Base-by-base conservation (phyloP, 352 stramenopile genomes). In the Phytophthora niederhauseri region DNA sequence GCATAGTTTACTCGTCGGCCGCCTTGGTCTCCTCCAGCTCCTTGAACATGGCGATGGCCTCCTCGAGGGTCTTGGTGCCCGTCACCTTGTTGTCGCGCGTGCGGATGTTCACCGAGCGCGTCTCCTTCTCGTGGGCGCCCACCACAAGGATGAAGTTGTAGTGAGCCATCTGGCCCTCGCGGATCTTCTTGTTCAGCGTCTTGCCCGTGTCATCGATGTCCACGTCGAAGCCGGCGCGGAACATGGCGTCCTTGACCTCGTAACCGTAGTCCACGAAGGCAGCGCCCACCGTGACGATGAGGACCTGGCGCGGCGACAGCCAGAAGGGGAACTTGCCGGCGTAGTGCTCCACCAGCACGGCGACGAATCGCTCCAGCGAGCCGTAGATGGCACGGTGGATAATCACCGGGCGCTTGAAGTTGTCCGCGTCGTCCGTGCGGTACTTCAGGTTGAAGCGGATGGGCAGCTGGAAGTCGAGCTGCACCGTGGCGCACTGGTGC, bases 121-220 rank as follows among this genome's bases (percentile, higher is more conserved):
- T 90, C 57, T 94, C 85, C 28, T 95, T 79, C 69, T 99, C 98
- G 43, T 89, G 77, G 59, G 95, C 89, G 49, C 98, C 98, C 56
- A 99, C 97, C 20, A 99, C 95, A 34, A 99, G 82, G 64, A 99
- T 98, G 72, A 98, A 99, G 84, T 99, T 99, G 79, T 99, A 99
- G 75, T 99, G 97, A 12, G 90, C 93, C 62, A 99, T 77, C 80
- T 99, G 96, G 0, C 95, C 97, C 70, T 99, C 96, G 38, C 96
- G 89, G 26, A 99, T 97, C 84, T 99, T 99, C 89, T 99, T 99
- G 77, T 99, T 98, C 56, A 99, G 90, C 19, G 96, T 99, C 70
- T 98, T 96, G 73, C 91, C 97, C 24, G 91, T 95, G 43, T 96
- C 77, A 73, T 99, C 97, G 26, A 98, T 93, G 68, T 99, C 97